Conservation (phyloP, 1,284 basidiomycete genomes). For the Leccinum ponderosum region DNA sequence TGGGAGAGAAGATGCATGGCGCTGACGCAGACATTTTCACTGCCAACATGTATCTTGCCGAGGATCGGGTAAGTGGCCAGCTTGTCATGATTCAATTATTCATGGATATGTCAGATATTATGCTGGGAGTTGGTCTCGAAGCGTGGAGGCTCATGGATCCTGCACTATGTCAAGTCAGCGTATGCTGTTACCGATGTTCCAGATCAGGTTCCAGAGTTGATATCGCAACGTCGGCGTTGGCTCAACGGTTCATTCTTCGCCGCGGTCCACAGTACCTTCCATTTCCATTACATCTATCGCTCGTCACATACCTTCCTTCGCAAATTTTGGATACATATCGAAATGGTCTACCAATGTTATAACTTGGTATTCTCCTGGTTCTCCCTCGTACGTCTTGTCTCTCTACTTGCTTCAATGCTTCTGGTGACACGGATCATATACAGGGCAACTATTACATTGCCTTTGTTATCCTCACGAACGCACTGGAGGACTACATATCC, state of each 20-base stretch:
- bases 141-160: slow-evolving; percentile 80
- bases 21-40: slow-evolving; percentile 88
- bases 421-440: slow-evolving; percentile 1
- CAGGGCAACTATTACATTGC: slow-evolving; percentile 91
- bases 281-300: slow-evolving; percentile 92
- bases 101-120: slow-evolving; percentile 55
- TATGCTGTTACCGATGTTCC: slow-evolving; percentile 93
- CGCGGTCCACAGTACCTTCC: slow-evolving; percentile 84
- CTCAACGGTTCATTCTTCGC: slow-evolving; percentile 98
- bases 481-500: slow-evolving; percentile 67
- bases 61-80: slow-evolving; percentile 67
- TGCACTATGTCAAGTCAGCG: slow-evolving; percentile 94
- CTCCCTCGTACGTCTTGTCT: slow-evolving; percentile 57
- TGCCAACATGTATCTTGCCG: slow-evolving; percentile 95
- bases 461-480: slow-evolving; percentile 74
- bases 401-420: background rate
- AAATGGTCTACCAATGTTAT: slow-evolving; percentile 90
- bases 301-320: slow-evolving; percentile 82
- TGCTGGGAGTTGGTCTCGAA: slow-evolving; percentile 96
- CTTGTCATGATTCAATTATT: slow-evolving; percentile 3
- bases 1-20: slow-evolving; percentile 92
- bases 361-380: slow-evolving; percentile 95
- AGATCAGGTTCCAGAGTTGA: slow-evolving; percentile 85
- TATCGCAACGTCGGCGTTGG: slow-evolving; percentile 93
- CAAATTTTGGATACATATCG: slow-evolving; percentile 94